These are phyloP conservation scores for Colletotrichum graminicola DNA, from an alignment of 2,329 filamentous ascomycete genomes.

Conservation along the genomic window DNA sequence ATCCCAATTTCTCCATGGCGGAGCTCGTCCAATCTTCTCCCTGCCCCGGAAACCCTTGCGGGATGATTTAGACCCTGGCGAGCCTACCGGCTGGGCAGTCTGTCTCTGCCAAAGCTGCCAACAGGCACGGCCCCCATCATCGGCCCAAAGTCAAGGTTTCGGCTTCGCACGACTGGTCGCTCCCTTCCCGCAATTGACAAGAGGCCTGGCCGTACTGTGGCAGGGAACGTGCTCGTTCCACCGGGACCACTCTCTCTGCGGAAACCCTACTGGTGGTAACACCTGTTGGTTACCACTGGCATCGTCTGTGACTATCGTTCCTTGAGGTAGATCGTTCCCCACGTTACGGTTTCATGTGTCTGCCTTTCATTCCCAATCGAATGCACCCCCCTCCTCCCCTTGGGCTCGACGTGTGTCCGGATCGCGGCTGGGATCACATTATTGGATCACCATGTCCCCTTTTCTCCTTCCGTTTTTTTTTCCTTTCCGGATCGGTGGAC, in stretches of 20 bases:
- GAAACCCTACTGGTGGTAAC: conserved; percentile 19
- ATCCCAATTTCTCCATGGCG: conserved; percentile 31
- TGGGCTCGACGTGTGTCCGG: conserved; percentile 20
- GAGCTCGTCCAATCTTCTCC: conserved; percentile 23
- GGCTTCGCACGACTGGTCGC: conserved; percentile 31
- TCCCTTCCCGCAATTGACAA: conserved; percentile 39
- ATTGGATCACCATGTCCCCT: conserved; percentile 14
- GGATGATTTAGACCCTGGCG: too few relatives aligned
- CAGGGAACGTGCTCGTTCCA: conserved; percentile 25
- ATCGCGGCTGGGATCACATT: neutral
- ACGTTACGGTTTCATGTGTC: conserved; percentile 37
- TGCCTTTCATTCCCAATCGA: conserved; percentile 34
- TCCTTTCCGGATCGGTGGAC: conserved; percentile 6
- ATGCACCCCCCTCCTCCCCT: conserved; percentile 26
- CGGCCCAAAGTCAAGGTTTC: conserved; percentile 27
- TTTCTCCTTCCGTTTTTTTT: neutral
- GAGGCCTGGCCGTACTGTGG: conserved; percentile 13
- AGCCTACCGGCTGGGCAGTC: conserved; percentile 1
- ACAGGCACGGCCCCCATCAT: conserved; percentile 19
- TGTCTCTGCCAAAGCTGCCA: conserved; percentile 17
- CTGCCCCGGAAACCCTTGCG: neutral
- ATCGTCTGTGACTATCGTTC: conserved; percentile 27
- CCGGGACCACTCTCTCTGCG: neutral
- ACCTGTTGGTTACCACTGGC: neutral
- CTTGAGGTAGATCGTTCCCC: conserved; percentile 38